Conservation (phyloP, 78 protist species). For the Creolimax fragrantissima region DNA sequence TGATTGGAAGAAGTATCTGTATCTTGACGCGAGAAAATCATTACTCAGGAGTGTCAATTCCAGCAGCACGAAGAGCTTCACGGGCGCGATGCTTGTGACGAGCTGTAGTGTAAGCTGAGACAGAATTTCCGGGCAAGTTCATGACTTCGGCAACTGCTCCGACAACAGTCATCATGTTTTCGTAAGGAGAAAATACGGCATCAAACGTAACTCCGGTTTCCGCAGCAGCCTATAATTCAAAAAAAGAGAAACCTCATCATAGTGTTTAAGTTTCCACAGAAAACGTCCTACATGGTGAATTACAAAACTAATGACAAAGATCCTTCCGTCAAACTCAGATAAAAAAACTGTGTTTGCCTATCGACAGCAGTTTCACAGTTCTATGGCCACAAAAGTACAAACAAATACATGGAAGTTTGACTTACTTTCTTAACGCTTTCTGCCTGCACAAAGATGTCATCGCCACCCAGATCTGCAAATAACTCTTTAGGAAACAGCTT, state of each 20-base stretch:
- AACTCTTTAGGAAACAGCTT: background rate
- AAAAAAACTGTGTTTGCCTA: no score
- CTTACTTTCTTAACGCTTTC: background rate
- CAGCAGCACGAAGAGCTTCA: background rate
- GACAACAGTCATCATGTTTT: background rate
- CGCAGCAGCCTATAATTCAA: background rate
- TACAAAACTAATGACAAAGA: no score
- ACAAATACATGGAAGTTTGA: no score
- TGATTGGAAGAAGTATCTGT: no score
- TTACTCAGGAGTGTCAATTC: background rate
- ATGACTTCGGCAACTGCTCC: slow-evolving; percentile 6
- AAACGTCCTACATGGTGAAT: no score
- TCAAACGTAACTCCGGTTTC: background rate
- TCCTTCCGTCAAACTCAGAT: no score
- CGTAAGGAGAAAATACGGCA: slow-evolving; percentile 25
- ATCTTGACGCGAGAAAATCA: background rate
- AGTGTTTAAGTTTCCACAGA: no score
- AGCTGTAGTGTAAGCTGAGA: background rate
- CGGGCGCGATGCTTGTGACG: slow-evolving; percentile 15
- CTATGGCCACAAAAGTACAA: no score
- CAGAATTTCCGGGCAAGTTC: slow-evolving; percentile 9
- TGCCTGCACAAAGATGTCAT: background rate
- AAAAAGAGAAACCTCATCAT: no score
- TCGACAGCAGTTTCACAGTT: no score
- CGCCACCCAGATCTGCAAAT: background rate